These are phyloP conservation scores for Globisporangium lucens DNA, from an alignment of 352 stramenopile genomes.

Conservation along the genomic window DNA sequence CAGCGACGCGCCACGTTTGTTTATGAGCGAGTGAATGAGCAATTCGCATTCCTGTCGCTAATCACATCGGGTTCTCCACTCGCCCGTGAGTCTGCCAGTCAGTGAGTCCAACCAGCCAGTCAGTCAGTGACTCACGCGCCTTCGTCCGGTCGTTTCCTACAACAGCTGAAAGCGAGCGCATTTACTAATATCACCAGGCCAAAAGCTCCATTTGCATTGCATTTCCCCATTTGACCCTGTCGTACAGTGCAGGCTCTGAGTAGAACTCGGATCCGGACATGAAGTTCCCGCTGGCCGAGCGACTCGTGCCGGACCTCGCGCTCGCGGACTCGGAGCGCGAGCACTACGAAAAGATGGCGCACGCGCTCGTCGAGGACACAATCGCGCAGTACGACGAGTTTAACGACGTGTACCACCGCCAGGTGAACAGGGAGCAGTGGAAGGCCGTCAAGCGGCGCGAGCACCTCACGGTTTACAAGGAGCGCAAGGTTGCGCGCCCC, in stretches of 20 bases:
- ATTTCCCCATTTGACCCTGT: too few relatives aligned
- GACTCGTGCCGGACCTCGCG: conserved; percentile 22
- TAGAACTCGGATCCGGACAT: neutral
- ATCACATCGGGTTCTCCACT: neutral
- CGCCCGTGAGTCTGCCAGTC: neutral
- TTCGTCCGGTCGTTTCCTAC: neutral
- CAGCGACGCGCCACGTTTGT: neutral
- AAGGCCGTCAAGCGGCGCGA: conserved; percentile 18
- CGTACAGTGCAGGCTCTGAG: too few relatives aligned
- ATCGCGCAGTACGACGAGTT: conserved; percentile 20
- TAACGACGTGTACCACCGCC: conserved; percentile 7
- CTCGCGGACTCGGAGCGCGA: conserved; percentile 28
- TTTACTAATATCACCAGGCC: too few relatives aligned
- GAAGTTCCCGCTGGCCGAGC: conserved; percentile 22
- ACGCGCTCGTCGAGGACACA: conserved; percentile 29
- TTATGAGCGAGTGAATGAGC: neutral
- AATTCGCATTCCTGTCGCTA: neutral
- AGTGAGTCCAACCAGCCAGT: neutral
- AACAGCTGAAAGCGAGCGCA: neutral
- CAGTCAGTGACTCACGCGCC: neutral
- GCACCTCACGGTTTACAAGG: conserved; percentile 18
- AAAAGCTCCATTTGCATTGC: too few relatives aligned
- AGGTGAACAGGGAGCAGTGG: conserved; percentile 17
- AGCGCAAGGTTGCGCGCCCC: conserved; percentile 14
- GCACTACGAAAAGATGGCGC: conserved; percentile 25